phyloP scores from a whole-genome alignment of 2,329 filamentous ascomycete species.

The Nakataea oryzae region DNA sequence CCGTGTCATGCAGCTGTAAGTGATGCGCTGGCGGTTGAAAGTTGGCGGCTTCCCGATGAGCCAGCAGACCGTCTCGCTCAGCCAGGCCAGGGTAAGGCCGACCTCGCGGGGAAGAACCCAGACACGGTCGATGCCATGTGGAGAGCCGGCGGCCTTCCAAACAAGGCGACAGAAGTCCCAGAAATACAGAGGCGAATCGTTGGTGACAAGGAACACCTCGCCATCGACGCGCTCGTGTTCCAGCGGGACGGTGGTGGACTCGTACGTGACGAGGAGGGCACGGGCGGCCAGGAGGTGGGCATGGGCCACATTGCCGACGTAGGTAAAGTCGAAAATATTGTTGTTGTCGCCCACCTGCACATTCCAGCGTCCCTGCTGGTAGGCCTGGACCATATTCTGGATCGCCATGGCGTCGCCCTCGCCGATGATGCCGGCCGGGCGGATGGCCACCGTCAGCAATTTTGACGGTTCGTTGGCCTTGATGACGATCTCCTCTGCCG shows the following conservation, averaged over 20 bases:
- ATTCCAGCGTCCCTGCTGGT: constrained; percentile 55
- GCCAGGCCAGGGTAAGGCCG: constrained; percentile 39
- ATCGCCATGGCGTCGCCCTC: constrained; percentile 75
- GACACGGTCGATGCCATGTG: constrained; percentile 39
- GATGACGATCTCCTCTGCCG: constrained; percentile 74
- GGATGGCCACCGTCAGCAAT: constrained; percentile 70
- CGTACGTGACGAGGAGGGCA: constrained; percentile 55
- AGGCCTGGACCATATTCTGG: constrained; percentile 62
- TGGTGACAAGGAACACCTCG: constrained; percentile 83
- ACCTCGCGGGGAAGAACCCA: constrained; percentile 42
- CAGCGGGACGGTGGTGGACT: constrained; percentile 48
- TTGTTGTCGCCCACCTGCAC: constrained; percentile 68
- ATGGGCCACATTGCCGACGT: constrained; percentile 56
- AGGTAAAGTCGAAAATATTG: constrained; percentile 56
- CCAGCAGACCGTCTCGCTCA: constrained; percentile 41
- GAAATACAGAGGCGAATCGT: constrained; percentile 80
- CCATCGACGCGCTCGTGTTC: constrained; percentile 70
- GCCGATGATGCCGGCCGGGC: constrained; percentile 83
- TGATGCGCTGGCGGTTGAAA: constrained; percentile 48
- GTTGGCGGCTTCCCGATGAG: constrained; percentile 42
- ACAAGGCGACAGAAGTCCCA: constrained; percentile 78
- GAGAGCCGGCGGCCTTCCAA: constrained; percentile 53
- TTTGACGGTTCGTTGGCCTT: constrained; percentile 49
- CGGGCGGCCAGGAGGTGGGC: constrained; percentile 73
- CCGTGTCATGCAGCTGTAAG: constrained; percentile 63